A percentile compares a stretch with the other conserved stretches of the same genome.
phyloP scores from a whole-genome alignment of 78 protist genomes.

The Dictyostelium brefeldianum region DNA sequence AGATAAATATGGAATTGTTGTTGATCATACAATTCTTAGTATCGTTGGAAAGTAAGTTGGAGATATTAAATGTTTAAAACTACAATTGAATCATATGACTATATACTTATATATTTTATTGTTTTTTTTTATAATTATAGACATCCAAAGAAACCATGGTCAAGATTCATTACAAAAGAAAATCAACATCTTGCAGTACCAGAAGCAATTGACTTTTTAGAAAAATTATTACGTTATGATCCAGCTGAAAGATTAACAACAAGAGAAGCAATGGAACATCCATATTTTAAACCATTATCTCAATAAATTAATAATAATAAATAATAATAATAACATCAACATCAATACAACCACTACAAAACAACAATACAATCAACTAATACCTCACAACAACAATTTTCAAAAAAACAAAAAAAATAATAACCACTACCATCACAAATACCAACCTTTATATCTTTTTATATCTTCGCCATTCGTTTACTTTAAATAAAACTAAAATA shows the following conservation, averaged over 20 bases:
- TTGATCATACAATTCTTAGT: constrained; percentile 88
- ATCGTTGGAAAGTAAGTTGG: constrained; percentile 86
- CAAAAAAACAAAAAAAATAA: no score
- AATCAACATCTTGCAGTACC: constrained; percentile 91
- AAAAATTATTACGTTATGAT: constrained; percentile 95
- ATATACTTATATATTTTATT: neutral
- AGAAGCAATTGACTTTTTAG: constrained; percentile 98
- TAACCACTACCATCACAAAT: no score
- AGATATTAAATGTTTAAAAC: neutral
- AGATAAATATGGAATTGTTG: constrained; percentile 95
- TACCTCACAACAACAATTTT: no score
- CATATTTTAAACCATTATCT: constrained; percentile 71
- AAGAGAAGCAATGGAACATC: constrained; percentile 86
- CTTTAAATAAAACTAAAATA: no score
- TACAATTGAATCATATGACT: neutral
- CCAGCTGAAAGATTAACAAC: constrained; percentile 90
- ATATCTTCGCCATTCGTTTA: no score
- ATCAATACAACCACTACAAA: no score
- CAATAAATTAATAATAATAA: neutral
- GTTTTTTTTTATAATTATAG: constrained; percentile 32
- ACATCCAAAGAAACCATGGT: constrained; percentile 92
- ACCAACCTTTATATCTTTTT: no score
- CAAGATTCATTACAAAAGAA: constrained; percentile 82
- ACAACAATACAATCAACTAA: no score
- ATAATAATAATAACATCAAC: neutral